Evolutionary conservation across 2,329 filamentous ascomycete genomes (phyloP).

Genomic region (Rutstroemia sydowiana): DNA sequence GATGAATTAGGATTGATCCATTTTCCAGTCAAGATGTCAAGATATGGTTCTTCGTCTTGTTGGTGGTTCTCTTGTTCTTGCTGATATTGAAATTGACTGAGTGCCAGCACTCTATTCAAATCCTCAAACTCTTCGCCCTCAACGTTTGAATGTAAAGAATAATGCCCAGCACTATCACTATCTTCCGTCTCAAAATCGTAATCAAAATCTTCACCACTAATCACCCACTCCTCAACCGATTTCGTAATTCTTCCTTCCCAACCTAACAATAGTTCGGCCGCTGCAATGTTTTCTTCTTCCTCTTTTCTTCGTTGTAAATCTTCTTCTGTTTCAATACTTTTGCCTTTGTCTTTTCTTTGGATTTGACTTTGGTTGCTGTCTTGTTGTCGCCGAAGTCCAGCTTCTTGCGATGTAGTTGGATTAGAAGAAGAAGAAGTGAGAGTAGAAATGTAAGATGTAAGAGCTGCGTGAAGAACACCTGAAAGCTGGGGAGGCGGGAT

Average conservation of each 20-base stretch:
- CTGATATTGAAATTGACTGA: not conserved
- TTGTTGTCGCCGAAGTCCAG: constrained; percentile 5
- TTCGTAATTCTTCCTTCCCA: not conserved
- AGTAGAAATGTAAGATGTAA: not conserved
- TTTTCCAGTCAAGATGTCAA: not conserved
- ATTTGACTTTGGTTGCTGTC: too few relatives aligned
- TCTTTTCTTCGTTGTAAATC: not conserved
- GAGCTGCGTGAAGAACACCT: not conserved
- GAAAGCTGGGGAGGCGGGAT: not conserved
- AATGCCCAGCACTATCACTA: constrained; percentile 5
- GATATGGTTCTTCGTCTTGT: not conserved
- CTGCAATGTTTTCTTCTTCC: not conserved
- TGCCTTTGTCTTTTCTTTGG: not conserved
- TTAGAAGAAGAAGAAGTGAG: not conserved
- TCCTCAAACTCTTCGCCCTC: not conserved
- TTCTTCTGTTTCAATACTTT: not conserved
- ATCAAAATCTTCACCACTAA: not conserved
- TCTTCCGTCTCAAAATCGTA: not conserved
- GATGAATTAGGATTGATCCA: constrained; percentile 2
- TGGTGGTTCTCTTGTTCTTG: not conserved
- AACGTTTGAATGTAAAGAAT: not conserved
- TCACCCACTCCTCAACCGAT: not conserved
- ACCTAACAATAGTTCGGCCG: not conserved
- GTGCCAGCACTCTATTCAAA: not conserved
- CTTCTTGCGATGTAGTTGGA: constrained; percentile 3